phyloP scores from a whole-genome alignment of 331 rosid species.

The Rosa hybrid region DNA sequence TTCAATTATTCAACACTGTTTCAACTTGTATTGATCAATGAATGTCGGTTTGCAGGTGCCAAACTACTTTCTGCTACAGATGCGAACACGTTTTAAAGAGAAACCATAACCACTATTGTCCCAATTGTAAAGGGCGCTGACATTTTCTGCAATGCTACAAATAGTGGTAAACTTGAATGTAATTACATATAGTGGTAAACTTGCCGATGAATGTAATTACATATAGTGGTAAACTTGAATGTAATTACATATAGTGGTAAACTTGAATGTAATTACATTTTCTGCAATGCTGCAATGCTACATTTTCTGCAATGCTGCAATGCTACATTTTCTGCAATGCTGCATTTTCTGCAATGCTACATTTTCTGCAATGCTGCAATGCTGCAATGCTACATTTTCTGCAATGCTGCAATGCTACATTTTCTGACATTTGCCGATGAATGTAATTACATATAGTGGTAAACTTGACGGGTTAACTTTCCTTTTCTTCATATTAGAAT shows the following conservation, averaged over 20 bases:
- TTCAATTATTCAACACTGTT: not conserved
- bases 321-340: constrained; percentile 1
- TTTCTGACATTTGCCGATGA: not conserved
- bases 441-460: not conserved
- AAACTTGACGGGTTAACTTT: not conserved
- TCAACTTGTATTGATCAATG: not conserved
- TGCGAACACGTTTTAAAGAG: constrained; percentile 33
- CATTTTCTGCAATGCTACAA: not conserved
- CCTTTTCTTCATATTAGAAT: not conserved
- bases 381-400: too few relatives aligned
- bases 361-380: not conserved
- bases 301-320: not conserved
- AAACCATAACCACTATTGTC: constrained; percentile 30
- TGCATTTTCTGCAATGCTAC: constrained; percentile 2
- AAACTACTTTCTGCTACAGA: constrained; percentile 56
- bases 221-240: not conserved
- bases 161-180: too few relatives aligned
- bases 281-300: not conserved
- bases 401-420: too few relatives aligned
- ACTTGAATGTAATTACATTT: constrained; percentile 12
- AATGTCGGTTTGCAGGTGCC: constrained; percentile 47
- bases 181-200: not conserved
- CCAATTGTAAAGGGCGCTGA: constrained; percentile 27
- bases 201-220: not conserved
- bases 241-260: not conserved